Evolutionary conservation across 1,284 basidiomycete species (phyloP), one percentile per base, ranked within the genome.

Genomic region (Boletus subluridellus): DNA sequence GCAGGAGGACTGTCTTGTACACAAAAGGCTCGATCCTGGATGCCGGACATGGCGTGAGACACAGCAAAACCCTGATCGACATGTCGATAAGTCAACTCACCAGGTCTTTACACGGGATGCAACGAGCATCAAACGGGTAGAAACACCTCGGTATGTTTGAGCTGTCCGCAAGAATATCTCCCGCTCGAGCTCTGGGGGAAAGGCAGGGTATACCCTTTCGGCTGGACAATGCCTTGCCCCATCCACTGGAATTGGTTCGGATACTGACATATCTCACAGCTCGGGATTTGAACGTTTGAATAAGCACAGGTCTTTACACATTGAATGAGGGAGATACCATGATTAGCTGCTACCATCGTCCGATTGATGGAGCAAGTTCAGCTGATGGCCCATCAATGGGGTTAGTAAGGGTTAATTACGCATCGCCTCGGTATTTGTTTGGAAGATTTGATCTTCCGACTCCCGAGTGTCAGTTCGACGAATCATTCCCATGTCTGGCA

Each of bases 141-240:
- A 47, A 34, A 52, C 45, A 6, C 60, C 59, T 30, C 48, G 45
- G 44, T 62, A 38, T 2, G 57, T 52, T 7, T 55, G 55, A 39
- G 59, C 59, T 15, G 63, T 41, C 28, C 55, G 44, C 5, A 65
- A 45, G 49, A 68, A 66, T 55, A 68, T 60, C 35, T 61, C 57
- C 50, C 55, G 47, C 46, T 67, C 61, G 14, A 69, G 52, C 15
- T 67, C 66, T 10, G 48, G 64, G 26, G 66, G 67, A 17, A 69
- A 48, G 32, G 53, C 17, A 2, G 66, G 59, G 30, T 34, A 24
- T 26, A 41, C 8, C 21, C 9, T 28, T 32, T 24, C 32, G 12
- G 8, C 34, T 46, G 14, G 4, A 28, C 28, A 48, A 34, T 34
- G 32, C 21, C 10, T 37, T 24, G 26, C 12, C 7, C 4, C 24